Conservation (phyloP, 768 basidiomycete genomes). For the Hortiboletus flavorubellus region DNA sequence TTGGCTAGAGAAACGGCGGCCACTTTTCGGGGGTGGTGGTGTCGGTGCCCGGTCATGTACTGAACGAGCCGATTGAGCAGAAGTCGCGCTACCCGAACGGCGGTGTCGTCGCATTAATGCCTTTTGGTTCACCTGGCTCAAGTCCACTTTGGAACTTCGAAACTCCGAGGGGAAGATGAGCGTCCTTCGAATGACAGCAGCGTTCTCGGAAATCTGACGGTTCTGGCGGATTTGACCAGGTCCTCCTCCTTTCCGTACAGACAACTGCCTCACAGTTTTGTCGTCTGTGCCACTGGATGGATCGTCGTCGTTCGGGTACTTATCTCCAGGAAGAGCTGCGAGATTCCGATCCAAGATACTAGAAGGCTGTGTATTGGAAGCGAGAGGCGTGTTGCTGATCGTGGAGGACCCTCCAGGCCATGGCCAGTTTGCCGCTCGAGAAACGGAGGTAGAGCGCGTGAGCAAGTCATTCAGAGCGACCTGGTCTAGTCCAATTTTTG, state of each 20-base stretch:
- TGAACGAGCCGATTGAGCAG: constrained; percentile 65
- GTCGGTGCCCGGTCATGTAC: constrained; percentile 81
- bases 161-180: constrained; percentile 75
- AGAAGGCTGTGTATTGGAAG: constrained; percentile 19
- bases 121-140: constrained; percentile 53
- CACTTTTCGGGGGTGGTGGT: constrained; percentile 71
- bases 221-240: constrained; percentile 28
- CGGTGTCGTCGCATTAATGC: constrained; percentile 48
- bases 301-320: constrained; percentile 27
- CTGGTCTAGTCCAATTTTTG: constrained; percentile 72
- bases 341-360: constrained; percentile 12
- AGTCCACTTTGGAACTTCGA: constrained; percentile 52
- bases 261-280: constrained; percentile 28
- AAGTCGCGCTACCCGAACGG: constrained; percentile 57
- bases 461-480: constrained; percentile 67
- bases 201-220: constrained; percentile 35
- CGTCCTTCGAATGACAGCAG: constrained; percentile 69
- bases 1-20: constrained; percentile 64
- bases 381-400: constrained; percentile 15
- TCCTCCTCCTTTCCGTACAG: constrained; percentile 23
- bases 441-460: constrained; percentile 66
- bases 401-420: constrained; percentile 27
- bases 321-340: constrained; percentile 22
- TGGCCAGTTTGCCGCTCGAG: constrained; percentile 48
- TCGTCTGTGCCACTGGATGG: constrained; percentile 30